A percentile compares a stretch with the other conserved stretches of the same genome.
Conservation (phyloP, 495 filamentous ascomycete genomes). For the Aspergillus hancockii region DNA sequence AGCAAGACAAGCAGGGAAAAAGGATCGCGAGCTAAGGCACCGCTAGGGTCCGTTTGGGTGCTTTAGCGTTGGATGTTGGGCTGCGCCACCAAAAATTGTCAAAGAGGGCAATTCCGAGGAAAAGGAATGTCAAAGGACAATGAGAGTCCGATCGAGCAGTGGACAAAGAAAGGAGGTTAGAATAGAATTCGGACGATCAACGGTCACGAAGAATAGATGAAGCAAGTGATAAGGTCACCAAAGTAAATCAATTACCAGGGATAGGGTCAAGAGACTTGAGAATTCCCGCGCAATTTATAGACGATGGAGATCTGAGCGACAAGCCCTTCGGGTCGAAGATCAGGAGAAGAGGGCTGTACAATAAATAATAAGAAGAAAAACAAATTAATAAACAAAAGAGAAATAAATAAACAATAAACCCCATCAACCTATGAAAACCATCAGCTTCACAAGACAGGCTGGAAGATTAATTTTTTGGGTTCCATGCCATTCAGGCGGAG, state of each 20-base stretch:
- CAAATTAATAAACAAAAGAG: conserved; percentile 9
- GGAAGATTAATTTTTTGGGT: conserved; percentile 16
- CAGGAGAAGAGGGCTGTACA: conserved; percentile 6
- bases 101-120: conserved; percentile 14
- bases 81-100: conserved; percentile 24
- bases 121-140: conserved; percentile 12
- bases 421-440: conserved; percentile 3
- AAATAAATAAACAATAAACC: conserved; percentile 9
- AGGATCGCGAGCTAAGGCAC: conserved; percentile 18
- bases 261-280: conserved; percentile 1
- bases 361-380: conserved; percentile 5
- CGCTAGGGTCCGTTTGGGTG: conserved; percentile 17
- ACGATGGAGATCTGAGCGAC: conserved; percentile 6
- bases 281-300: conserved; percentile 7
- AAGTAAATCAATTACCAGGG: conserved; percentile 6
- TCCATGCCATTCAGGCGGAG: conserved; percentile 16
- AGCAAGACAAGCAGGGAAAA: conserved; percentile 20
- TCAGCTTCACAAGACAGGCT: not conserved
- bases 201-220: conserved; percentile 7
- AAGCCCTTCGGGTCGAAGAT: conserved; percentile 4
- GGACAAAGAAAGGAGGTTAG: conserved; percentile 1
- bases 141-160: conserved; percentile 6
- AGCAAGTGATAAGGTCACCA: not conserved
- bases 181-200: conserved; percentile 16
- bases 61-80: conserved; percentile 20